Evolutionary conservation across 176 grass and related monocot genomes (phyloP), one percentile per base, ranked within the genome.

Genomic region (Calamus simplicifolius): DNA sequence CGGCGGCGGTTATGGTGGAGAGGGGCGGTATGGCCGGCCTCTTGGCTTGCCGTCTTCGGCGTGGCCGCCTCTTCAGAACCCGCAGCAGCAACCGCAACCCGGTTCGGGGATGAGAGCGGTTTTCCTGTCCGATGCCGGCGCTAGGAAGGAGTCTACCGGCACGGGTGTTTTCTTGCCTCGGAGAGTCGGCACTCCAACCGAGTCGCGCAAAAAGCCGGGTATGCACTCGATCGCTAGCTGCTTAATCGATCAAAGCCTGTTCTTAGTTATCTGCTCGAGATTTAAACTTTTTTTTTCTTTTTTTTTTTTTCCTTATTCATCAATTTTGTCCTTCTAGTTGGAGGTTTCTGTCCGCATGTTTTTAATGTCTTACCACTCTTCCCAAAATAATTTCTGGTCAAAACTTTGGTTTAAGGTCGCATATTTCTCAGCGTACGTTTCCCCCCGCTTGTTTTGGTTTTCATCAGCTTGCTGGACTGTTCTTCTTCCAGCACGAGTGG

Each of bases 141-240:
- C 52, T 6, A 67, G 53, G 27, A 62, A 66, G 19, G 69, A 73
- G 61, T 67, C 61, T 5, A 26, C 60, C 21, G 77, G 77, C 5
- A 79, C 77, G 23, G 77, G 77, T 3, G 77, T 79, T 14, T 79
- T 79, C 53, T 35, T 79, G 7, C 77, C 77, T 27, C 54, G 61
- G 14, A 38, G 57, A 5, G 18, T 62, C 0, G 62, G 53, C 6
- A 43, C 31, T 51, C 61, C 69, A 4, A 6, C 54, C 23, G 48
- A 35, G 3, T 35, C 69, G 5, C 43, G 61, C 3, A 67, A 73
- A 18, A 79, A 73, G 48, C 31, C 69, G 29, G 61, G 76, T 79
- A 25, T 10, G 19, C 8, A 12, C 6, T 52, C 35, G 6, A n/a
- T n/a, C n/a, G n/a, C n/a, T n/a, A n/a, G n/a, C 2, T 12, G 18